Evolutionary conservation across 192 early-diverging fungal species (phyloP), one percentile per base, ranked within the genome.

Genomic region (Rhizophagus clarus): DNA sequence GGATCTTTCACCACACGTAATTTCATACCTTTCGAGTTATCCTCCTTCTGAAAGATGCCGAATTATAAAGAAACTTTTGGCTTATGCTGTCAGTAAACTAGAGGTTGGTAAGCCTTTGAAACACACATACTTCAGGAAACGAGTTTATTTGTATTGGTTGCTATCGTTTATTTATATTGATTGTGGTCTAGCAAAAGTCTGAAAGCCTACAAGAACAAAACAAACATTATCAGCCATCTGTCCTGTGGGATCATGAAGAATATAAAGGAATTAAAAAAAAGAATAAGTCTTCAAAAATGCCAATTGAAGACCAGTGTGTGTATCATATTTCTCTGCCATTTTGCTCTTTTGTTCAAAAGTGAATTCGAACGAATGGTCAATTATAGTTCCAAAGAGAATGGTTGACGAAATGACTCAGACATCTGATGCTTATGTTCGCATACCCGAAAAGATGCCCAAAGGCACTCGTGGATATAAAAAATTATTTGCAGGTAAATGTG

Each of bases 321-420:
- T 56, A 22, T 56, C 17, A 22, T 22, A 0, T 22, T 5, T 5
- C 4, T 22, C 7, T 56, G 20, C 6, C 51, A 22, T 22, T 22
- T 49, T 49, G 1, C 17, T 22, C 3, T 22, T 56, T 56, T 6
- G 7, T 22, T 56, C n/a, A 56, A 56, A 20, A 12, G 10, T 45
- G 42, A 56, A 22, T 56, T 22, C 51, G 51, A 56, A 12, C 17
- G 4, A 22, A 56, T 20, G 5, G 26, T 67, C 11, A 12, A 28
- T 17, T 14, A 28, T 67, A 67, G 64, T 67, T 31, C 26, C 64
- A 11, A 67, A 26, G 26, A 67, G 64, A 22, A 67, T 67, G 64
- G 26, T 29, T 31, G 64, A 67, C 5, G 64, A 28, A 32, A 67
- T 67, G 26, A 67, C 64, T 67, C 64, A 67, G 64, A 67, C 64